Conservation (phyloP, 2,329 filamentous ascomycete species). For the Fusarium sororula region DNA sequence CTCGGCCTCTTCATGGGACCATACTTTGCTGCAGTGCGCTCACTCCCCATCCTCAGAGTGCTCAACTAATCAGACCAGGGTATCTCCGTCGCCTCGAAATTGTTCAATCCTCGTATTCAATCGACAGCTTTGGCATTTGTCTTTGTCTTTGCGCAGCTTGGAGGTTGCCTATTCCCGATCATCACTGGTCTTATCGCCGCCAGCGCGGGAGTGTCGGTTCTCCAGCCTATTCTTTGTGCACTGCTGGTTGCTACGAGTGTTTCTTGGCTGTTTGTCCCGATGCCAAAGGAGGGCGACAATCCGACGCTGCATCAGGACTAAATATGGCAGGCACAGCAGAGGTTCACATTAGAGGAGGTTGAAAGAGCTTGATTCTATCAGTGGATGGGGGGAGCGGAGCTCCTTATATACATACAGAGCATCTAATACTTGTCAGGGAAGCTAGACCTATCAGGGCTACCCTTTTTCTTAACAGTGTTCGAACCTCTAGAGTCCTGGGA, state of each 20-base stretch:
- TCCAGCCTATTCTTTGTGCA: conserved; percentile 62
- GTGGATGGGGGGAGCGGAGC: neutral
- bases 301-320: conserved; percentile 44
- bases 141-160: conserved; percentile 66
- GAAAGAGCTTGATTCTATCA: neutral
- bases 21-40: conserved; percentile 63
- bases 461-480: neutral
- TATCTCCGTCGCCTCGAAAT: conserved; percentile 61
- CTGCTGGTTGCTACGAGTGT: conserved; percentile 57
- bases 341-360: neutral
- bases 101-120: conserved; percentile 54
- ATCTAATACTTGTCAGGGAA: neutral
- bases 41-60: rapidly evolving
- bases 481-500: no score
- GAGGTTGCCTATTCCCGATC: conserved; percentile 64
- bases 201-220: conserved; percentile 54
- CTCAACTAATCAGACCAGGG: conserved; percentile 47
- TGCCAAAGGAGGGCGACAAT: conserved; percentile 46
- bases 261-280: conserved; percentile 57
- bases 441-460: neutral
- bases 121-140: conserved; percentile 57
- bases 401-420: neutral
- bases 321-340: neutral
- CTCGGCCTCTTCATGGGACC: conserved; percentile 68
- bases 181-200: conserved; percentile 62